phyloP scores from a whole-genome alignment of 2,329 filamentous ascomycete genomes.

The Cadophora gregata region DNA sequence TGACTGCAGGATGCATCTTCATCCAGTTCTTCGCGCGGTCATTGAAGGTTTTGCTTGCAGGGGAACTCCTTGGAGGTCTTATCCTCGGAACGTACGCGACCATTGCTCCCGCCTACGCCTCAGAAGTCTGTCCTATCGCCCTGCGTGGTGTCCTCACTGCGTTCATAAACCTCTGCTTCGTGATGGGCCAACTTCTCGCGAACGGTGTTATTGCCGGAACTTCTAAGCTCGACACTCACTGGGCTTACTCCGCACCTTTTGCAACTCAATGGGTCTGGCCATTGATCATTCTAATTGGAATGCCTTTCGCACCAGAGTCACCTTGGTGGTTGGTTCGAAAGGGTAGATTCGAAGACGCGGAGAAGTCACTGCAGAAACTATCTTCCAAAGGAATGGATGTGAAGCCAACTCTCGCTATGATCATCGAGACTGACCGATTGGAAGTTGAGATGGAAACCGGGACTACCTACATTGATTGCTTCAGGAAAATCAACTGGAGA shows the following conservation, averaged over 20 bases:
- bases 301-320: conserved; percentile 53
- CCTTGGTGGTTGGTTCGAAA: conserved; percentile 57
- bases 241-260: conserved; percentile 62
- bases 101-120: conserved; percentile 44
- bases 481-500: conserved; percentile 33
- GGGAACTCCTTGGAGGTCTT: conserved; percentile 49
- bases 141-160: conserved; percentile 54
- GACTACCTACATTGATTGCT: conserved; percentile 42
- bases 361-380: conserved; percentile 49
- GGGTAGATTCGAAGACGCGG: conserved; percentile 51
- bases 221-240: conserved; percentile 55
- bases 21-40: conserved; percentile 35
- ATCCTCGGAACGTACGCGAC: conserved; percentile 58
- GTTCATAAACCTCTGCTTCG: conserved; percentile 56
- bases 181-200: conserved; percentile 61
- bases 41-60: conserved; percentile 29
- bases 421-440: conserved; percentile 47
- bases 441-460: conserved; percentile 52
- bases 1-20: conserved; percentile 31
- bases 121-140: conserved; percentile 56
- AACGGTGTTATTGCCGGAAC: conserved; percentile 63
- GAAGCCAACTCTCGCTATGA: conserved; percentile 23
- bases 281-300: conserved; percentile 52
- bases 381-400: conserved; percentile 22
- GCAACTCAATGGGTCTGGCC: conserved; percentile 57